phyloP scores from a whole-genome alignment of 306 rosid genomes.

The Castanea crenata region DNA sequence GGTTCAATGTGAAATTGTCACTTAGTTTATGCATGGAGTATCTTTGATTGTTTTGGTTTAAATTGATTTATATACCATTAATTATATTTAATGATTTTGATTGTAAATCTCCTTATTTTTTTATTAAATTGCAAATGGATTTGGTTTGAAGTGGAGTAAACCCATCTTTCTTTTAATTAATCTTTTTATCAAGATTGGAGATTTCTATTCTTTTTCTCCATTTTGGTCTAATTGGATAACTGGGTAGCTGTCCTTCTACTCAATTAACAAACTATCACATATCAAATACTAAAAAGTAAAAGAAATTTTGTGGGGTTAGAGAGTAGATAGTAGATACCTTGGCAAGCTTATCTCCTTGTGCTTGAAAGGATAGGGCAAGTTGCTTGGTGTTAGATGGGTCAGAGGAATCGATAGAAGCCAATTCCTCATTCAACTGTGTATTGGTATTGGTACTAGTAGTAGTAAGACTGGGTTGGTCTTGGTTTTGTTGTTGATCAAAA shows the following conservation, averaged over 20 bases:
- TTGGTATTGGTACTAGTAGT: not conserved
- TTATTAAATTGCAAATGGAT: too few species aligned
- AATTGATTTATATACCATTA: too few species aligned
- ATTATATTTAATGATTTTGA: too few species aligned
- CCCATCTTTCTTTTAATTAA: not conserved
- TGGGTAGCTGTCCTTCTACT: not conserved
- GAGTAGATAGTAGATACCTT: constrained; percentile 11
- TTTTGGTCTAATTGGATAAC: not conserved
- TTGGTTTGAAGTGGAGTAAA: not conserved
- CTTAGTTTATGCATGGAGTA: too few species aligned
- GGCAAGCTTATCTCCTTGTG: constrained; percentile 50
- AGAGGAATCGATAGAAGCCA: constrained; percentile 1
- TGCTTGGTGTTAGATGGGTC: constrained; percentile 13
- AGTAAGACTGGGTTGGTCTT: not conserved
- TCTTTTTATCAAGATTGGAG: not conserved
- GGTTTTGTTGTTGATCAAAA: constrained; percentile 24
- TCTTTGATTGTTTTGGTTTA: too few species aligned
- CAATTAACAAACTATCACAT: not conserved
- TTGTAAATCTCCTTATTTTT: not conserved
- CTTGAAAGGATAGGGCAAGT: constrained; percentile 38
- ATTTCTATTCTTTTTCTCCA: not conserved
- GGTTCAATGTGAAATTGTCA: too few species aligned
- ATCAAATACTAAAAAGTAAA: not conserved
- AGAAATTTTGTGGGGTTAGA: not conserved
- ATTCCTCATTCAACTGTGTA: not conserved